A percentile compares a stretch with the other conserved stretches of the same genome.
phyloP scores from a whole-genome alignment of 768 basidiomycete genomes.

The Cyathus striatus region DNA sequence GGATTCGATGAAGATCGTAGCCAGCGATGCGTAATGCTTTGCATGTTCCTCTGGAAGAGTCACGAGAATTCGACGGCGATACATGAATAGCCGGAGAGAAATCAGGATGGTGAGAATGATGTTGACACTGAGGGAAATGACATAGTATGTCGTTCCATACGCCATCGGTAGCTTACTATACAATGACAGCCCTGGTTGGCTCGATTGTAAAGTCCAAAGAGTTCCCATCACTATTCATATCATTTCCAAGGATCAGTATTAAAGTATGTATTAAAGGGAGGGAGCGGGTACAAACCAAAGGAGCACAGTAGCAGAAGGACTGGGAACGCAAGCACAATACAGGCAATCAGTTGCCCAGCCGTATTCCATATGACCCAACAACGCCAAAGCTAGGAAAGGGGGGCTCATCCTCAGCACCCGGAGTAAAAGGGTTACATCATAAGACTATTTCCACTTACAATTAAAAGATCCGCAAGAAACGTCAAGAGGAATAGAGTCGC shows the following conservation, averaged over 20 bases:
- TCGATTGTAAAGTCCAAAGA: constrained; percentile 37
- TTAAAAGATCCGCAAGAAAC: constrained; percentile 35
- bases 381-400: constrained; percentile 32
- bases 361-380: constrained; percentile 43
- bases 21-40: constrained; percentile 28
- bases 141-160: constrained; percentile 32
- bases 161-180: constrained; percentile 28
- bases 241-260: not conserved
- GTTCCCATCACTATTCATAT: constrained; percentile 30
- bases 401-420: not conserved
- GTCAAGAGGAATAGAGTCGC: constrained; percentile 37
- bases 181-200: constrained; percentile 32
- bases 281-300: constrained; percentile 25
- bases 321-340: constrained; percentile 29
- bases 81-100: constrained; percentile 23
- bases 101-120: constrained; percentile 36
- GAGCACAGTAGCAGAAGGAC: constrained; percentile 29
- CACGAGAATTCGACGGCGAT: constrained; percentile 21
- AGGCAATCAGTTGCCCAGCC: constrained; percentile 22
- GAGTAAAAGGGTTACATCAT: not conserved
- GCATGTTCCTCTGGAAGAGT: constrained; percentile 28
- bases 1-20: constrained; percentile 35
- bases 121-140: constrained; percentile 34
- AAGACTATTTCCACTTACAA: constrained; percentile 21
- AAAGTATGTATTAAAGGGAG: not conserved